Evolutionary conservation across 169 alveolate species (phyloP).

Genomic region (Condylostoma magnum): DNA sequence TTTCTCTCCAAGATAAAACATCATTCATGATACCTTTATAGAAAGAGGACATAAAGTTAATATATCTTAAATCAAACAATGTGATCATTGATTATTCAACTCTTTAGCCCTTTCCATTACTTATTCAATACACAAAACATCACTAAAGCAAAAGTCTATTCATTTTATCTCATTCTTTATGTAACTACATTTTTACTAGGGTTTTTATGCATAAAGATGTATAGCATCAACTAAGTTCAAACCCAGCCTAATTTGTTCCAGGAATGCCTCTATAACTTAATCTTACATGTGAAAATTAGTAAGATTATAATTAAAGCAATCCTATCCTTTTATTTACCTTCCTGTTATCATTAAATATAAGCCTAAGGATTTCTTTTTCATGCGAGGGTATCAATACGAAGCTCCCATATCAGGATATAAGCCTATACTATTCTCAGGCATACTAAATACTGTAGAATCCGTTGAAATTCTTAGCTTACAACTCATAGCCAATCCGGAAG

Average conservation of each 20-base stretch:
- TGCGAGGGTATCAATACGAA: conserved; percentile 69
- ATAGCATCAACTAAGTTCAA: neutral
- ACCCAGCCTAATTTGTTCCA: neutral
- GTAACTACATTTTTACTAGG: neutral
- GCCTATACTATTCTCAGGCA: conserved; percentile 89
- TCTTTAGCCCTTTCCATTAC: neutral
- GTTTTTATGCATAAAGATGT: neutral
- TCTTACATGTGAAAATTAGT: neutral
- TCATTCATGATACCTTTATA: neutral
- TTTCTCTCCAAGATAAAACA: neutral
- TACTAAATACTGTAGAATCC: conserved; percentile 78
- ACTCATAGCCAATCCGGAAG: conserved; percentile 71
- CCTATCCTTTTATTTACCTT: conserved; percentile 60
- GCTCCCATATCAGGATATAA: conserved; percentile 89
- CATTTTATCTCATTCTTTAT: neutral
- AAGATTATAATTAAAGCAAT: conserved; percentile 38
- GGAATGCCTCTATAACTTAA: neutral
- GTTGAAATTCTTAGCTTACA: conserved; percentile 83
- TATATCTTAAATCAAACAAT: conserved; percentile 24
- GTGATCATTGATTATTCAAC: conserved; percentile 16
- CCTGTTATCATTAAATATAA: conserved; percentile 84
- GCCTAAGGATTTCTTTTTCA: conserved; percentile 60
- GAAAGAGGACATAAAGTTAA: conserved; percentile 17
- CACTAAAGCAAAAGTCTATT: conserved; percentile 64
- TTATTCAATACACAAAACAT: conserved; percentile 11